phyloP scores from a whole-genome alignment of 2,329 filamentous ascomycete species.

The Macrophomina tecta region DNA sequence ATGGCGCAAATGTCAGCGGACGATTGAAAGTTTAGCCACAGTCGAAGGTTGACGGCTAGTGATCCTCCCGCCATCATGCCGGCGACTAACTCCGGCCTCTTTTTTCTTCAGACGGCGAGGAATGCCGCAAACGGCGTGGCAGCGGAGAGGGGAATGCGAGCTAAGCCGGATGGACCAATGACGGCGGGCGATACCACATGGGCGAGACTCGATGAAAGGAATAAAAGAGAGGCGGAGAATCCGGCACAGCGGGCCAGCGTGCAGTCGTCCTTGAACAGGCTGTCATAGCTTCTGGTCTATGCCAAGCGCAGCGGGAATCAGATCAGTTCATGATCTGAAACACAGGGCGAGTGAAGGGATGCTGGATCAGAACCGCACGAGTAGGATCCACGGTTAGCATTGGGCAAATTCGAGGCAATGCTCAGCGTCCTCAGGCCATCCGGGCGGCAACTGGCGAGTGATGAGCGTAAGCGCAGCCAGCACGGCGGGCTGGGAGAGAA shows the following conservation, averaged over 20 bases:
- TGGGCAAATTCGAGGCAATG: conserved; percentile 14
- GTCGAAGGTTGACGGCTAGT: conserved; percentile 13
- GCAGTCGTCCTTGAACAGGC: neutral
- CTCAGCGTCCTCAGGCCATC: conserved; percentile 19
- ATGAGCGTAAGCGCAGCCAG: conserved; percentile 8
- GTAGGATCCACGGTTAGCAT: conserved; percentile 24
- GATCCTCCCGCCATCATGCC: conserved; percentile 25
- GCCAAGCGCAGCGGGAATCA: conserved; percentile 19
- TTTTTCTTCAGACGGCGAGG: conserved; percentile 26
- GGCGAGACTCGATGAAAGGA: conserved; percentile 25
- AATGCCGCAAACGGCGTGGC: conserved; percentile 29
- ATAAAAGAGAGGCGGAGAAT: neutral
- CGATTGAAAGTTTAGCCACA: conserved; percentile 20
- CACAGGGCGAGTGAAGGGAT: conserved; percentile 6
- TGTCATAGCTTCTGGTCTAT: conserved; percentile 6
- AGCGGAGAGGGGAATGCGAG: conserved; percentile 24
- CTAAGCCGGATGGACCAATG: conserved; percentile 9
- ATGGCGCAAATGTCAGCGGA: conserved; percentile 21
- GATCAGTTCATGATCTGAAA: conserved; percentile 16
- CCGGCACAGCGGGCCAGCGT: conserved; percentile 3
- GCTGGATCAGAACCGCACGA: conserved; percentile 21
- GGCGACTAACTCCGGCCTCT: conserved; percentile 19
- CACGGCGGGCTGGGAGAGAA: conserved; percentile 4
- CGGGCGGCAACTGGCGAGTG: neutral
- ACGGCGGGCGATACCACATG: neutral